A percentile compares a stretch with the other conserved stretches of the same genome.
These are phyloP conservation scores for Neoscytalidium dimidiatum DNA, from an alignment of 2,329 filamentous ascomycete species.

Conservation along the genomic window DNA sequence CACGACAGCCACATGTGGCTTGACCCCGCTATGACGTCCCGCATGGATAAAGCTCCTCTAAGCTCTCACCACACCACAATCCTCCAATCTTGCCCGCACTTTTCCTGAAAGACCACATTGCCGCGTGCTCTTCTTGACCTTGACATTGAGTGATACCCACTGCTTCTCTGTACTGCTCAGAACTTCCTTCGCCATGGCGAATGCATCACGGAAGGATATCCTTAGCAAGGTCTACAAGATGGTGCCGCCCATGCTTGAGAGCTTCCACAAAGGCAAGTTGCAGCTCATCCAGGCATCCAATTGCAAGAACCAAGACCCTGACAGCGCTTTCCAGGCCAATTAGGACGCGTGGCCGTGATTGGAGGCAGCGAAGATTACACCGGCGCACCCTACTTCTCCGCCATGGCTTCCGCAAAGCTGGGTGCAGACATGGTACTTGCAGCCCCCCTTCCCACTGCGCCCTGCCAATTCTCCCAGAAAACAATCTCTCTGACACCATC, in stretches of 20 bases:
- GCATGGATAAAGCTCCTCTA: neutral
- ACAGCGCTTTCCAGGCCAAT: slow-evolving; percentile 66
- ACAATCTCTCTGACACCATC: slow-evolving; percentile 6
- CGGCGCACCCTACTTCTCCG: slow-evolving; percentile 95
- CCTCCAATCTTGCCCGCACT: neutral
- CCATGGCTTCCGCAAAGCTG: slow-evolving; percentile 89
- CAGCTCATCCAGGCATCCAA: neutral
- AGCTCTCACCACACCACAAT: neutral
- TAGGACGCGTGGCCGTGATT: slow-evolving; percentile 89
- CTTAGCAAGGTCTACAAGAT: slow-evolving; percentile 82
- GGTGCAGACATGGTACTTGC: slow-evolving; percentile 81
- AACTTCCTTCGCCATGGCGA: slow-evolving; percentile 35
- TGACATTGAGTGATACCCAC: neutral
- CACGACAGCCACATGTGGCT: slow-evolving; percentile 9
- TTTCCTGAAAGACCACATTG: neutral
- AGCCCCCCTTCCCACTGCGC: neutral
- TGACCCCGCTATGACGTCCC: slow-evolving; percentile 13
- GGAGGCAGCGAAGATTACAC: slow-evolving; percentile 96
- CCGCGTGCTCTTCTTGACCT: neutral
- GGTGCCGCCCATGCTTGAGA: slow-evolving; percentile 91
- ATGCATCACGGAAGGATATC: slow-evolving; percentile 70
- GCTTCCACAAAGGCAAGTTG: slow-evolving; percentile 84
- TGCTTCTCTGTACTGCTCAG: neutral
- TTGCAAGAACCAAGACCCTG: slow-evolving; percentile 16
- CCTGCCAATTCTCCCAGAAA: neutral